phyloP scores from a whole-genome alignment of 192 early-diverging fungal genomes.

The Lunasporangiospora selenospora region DNA sequence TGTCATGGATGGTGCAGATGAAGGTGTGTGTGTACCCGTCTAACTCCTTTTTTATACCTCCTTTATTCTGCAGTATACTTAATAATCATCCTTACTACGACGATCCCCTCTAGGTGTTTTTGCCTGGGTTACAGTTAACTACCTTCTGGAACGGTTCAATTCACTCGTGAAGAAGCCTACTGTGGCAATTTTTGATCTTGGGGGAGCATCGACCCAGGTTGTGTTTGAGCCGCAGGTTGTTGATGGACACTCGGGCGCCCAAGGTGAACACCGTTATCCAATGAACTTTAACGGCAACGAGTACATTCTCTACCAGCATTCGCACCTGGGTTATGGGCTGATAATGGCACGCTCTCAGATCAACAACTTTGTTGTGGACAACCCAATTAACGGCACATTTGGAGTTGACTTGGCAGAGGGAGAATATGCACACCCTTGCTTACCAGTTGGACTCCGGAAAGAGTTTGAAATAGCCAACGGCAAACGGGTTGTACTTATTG shows the following conservation, averaged over 20 bases:
- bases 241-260: conserved; percentile 30
- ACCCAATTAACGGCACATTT: background rate
- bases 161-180: conserved; percentile 53
- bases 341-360: conserved; percentile 82
- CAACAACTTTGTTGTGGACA: conserved; percentile 50
- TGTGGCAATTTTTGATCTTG: conserved; percentile 90
- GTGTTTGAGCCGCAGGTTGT: conserved; percentile 81
- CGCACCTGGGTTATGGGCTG: conserved; percentile 89
- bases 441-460: conserved; percentile 65
- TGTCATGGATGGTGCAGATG: conserved; percentile 92
- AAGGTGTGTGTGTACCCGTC: conserved; percentile 65
- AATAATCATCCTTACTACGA: background rate
- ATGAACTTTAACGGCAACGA: conserved; percentile 68
- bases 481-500: too few relatives aligned
- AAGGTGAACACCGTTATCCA: conserved; percentile 76
- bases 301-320: conserved; percentile 91
- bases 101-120: conserved; percentile 67
- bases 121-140: conserved; percentile 96
- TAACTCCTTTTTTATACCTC: background rate
- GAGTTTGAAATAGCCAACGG: conserved; percentile 37
- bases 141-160: conserved; percentile 73
- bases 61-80: too few relatives aligned
- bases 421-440: too few relatives aligned
- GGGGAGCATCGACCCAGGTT: conserved; percentile 93
- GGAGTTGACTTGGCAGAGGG: conserved; percentile 29